phyloP scores from a whole-genome alignment of 306 rosid genomes.

The Cicer arietinum region DNA sequence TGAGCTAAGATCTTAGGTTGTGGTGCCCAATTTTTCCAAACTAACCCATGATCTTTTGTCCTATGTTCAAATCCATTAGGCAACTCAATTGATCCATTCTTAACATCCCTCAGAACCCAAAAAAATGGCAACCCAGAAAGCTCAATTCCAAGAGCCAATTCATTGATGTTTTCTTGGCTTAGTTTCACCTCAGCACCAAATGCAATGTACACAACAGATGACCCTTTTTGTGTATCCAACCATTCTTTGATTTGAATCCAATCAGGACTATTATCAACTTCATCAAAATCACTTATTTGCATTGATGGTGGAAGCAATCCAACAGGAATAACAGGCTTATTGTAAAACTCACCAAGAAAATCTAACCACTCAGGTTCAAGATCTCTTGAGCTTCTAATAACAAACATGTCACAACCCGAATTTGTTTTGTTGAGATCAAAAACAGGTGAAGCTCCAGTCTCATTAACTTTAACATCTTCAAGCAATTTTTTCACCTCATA shows the following conservation, averaged over 20 bases:
- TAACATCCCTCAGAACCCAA: conserved; percentile 57
- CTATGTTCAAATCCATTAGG: conserved; percentile 63
- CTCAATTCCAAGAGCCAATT: conserved; percentile 55
- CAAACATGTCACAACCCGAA: conserved; percentile 51
- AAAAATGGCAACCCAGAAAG: conserved; percentile 60
- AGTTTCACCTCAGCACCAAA: conserved; percentile 67
- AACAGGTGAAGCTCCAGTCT: conserved; percentile 50
- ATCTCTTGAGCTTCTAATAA: conserved; percentile 49
- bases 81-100: conserved; percentile 41
- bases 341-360: conserved; percentile 44
- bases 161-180: conserved; percentile 51
- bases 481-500: conserved; percentile 41
- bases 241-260: conserved; percentile 51
- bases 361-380: conserved; percentile 52
- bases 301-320: conserved; percentile 52
- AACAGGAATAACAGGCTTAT: conserved; percentile 46
- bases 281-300: conserved; percentile 13
- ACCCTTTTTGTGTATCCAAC: conserved; percentile 39
- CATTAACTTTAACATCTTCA: conserved; percentile 42
- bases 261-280: conserved; percentile 39
- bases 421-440: conserved; percentile 45
- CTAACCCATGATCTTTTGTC: conserved; percentile 48
- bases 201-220: conserved; percentile 63
- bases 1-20: conserved; percentile 62
- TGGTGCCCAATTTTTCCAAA: conserved; percentile 67